Percentiles rank a stretch among this genome's conserved stretches.
phyloP scores from a whole-genome alignment of 1,284 basidiomycete genomes.

The Moniliella sp. region DNA sequence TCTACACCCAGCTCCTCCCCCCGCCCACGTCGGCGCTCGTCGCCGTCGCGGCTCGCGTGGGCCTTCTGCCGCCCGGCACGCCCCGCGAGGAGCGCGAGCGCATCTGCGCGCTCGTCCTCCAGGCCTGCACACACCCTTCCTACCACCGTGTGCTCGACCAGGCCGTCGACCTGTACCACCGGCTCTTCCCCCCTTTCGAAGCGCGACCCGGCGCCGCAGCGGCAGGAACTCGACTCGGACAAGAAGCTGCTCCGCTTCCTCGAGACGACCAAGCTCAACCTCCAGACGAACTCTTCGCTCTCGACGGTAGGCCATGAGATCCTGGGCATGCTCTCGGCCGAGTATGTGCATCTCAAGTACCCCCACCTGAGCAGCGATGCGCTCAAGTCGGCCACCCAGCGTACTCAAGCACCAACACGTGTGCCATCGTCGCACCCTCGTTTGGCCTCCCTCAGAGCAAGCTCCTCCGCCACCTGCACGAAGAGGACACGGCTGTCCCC shows the following conservation, averaged over 20 bases:
- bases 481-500: constrained; percentile 70
- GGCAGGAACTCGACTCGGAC: neutral
- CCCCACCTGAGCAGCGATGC: constrained; percentile 77
- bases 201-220: neutral
- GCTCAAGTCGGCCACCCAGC: constrained; percentile 67
- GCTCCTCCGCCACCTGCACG: no score
- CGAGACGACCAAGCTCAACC: neutral
- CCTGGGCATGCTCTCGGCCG: constrained; percentile 69
- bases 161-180: no score
- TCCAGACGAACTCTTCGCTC: constrained; percentile 52
- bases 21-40: neutral
- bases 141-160: no score
- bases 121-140: neutral
- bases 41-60: neutral
- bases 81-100: neutral
- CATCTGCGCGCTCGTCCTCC: neutral
- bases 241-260: neutral
- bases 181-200: neutral
- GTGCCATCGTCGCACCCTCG: no score
- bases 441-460: no score
- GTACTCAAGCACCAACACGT: constrained; percentile 62
- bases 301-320: constrained; percentile 65
- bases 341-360: constrained; percentile 60
- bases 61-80: neutral
- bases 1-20: neutral